Evolutionary conservation across 2,329 filamentous ascomycete genomes (phyloP), one percentile per base, ranked within the genome.

Genomic region (Xylaria sp.): DNA sequence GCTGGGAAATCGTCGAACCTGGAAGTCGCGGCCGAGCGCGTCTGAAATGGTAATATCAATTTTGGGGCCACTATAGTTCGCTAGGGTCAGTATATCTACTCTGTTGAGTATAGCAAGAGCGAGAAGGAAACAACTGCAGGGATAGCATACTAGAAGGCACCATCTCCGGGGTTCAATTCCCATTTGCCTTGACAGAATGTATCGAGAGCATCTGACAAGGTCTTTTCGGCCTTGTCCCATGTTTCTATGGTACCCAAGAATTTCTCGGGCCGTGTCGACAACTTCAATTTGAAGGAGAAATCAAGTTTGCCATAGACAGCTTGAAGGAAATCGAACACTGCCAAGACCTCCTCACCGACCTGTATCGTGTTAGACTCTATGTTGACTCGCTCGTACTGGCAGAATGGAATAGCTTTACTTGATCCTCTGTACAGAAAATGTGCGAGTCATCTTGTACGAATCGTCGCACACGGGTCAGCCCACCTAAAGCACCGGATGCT

Each of bases 111-210:
- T n/a, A n/a, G n/a, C n/a, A n/a, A n/a, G n/a, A n/a, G n/a, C n/a
- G n/a, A n/a, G n/a, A n/a, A n/a, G n/a, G n/a, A n/a, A n/a, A n/a
- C n/a, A n/a, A n/a, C n/a, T n/a, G n/a, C n/a, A n/a, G n/a, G n/a
- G n/a, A n/a, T n/a, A n/a, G n/a, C n/a, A n/a, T n/a, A n/a, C n/a
- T 99, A 99, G 80, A 98, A 99, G 56, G 95, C 95, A 74, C 95
- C 95, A 72, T 99, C 95, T 60, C 94, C 95, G 63, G 92, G 90
- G 78, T 98, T 97, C 54, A 97, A 83, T 76, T 92, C 90, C 95
- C 95, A 99, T 63, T 89, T 86, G 46, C 67, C 73, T 19, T 78
- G 77, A 60, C 78, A 76, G 19, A 97, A 98, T 66, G 89, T 84
- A 68, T 95, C 86, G 51, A 99, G 83, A 17, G 94, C 92, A 64